Percentiles rank a stretch among this genome's conserved stretches.
phyloP scores from a whole-genome alignment of 495 filamentous ascomycete genomes.

The Extremus antarcticus region DNA sequence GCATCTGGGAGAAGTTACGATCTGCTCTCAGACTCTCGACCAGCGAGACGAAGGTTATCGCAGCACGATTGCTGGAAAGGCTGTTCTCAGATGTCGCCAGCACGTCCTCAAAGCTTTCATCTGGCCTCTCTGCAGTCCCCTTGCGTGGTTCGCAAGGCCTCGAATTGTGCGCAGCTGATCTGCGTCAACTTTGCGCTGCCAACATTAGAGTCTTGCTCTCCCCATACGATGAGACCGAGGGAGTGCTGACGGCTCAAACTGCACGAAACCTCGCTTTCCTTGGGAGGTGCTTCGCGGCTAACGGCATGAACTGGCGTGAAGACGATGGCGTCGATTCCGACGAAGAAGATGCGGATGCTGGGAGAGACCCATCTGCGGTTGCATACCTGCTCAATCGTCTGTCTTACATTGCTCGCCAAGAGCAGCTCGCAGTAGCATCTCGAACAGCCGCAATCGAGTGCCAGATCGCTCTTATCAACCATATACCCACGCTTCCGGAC shows the following conservation, averaged over 20 bases:
- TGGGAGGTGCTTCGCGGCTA: constrained; percentile 54
- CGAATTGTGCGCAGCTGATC: constrained; percentile 49
- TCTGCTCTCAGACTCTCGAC: constrained; percentile 62
- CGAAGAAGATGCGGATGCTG: constrained; percentile 22
- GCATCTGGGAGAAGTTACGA: constrained; percentile 57
- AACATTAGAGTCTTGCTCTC: constrained; percentile 54
- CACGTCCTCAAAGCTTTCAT: constrained; percentile 37
- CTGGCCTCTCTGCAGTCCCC: constrained; percentile 45
- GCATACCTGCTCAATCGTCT: constrained; percentile 65
- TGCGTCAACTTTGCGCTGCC: constrained; percentile 53
- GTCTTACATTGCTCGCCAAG: constrained; percentile 65
- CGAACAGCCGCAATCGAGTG: constrained; percentile 70
- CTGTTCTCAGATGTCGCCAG: constrained; percentile 71
- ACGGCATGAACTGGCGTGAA: constrained; percentile 39
- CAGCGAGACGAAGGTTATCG: constrained; percentile 62
- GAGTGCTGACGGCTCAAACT: constrained; percentile 58
- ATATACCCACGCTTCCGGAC: constrained; percentile 41
- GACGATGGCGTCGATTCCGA: constrained; percentile 29
- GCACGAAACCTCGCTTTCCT: constrained; percentile 72
- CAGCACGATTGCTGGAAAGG: constrained; percentile 60
- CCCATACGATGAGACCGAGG: constrained; percentile 46
- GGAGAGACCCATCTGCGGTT: constrained; percentile 40
- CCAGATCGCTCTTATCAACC: constrained; percentile 48
- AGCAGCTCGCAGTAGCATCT: constrained; percentile 47
- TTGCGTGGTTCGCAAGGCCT: constrained; percentile 62